phyloP scores from a whole-genome alignment of 129 eudicot genomes.

The Flaveria linearis region DNA sequence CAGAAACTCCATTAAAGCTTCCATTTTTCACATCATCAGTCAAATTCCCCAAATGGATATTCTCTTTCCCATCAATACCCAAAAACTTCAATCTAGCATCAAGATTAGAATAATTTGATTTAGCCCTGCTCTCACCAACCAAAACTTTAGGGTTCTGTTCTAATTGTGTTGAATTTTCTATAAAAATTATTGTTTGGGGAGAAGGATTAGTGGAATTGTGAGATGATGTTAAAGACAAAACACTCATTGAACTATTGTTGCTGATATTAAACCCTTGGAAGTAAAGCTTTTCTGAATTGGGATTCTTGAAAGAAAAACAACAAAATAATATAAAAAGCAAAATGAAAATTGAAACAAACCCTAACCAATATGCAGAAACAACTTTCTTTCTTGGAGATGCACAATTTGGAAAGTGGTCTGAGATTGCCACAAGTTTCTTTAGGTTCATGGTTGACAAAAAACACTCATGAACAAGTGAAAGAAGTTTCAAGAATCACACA shows the following conservation, averaged over 20 bases:
- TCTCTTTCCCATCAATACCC: too few relatives aligned
- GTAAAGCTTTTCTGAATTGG: constrained; percentile 41
- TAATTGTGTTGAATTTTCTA: constrained; percentile 36
- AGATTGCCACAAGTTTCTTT: constrained; percentile 45
- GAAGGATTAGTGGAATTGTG: constrained; percentile 9
- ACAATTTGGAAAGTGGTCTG: constrained; percentile 51
- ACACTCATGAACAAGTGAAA: constrained; percentile 22
- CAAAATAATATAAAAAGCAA: constrained; percentile 43
- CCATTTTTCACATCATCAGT: constrained; percentile 30
- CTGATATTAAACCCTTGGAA: constrained; percentile 47
- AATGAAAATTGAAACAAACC: constrained; percentile 44
- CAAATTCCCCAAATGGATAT: constrained; percentile 27
- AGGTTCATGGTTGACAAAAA: constrained; percentile 32
- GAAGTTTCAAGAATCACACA: constrained; percentile 25
- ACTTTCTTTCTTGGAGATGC: constrained; percentile 56
- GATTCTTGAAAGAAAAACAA: constrained; percentile 47
- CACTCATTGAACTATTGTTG: constrained; percentile 31
- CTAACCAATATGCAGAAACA: constrained; percentile 64
- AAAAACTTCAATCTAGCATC: constrained; percentile 26
- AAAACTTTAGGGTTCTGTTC: constrained; percentile 30
- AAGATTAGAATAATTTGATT: constrained; percentile 34
- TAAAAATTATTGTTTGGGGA: constrained; percentile 8
- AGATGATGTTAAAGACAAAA: constrained; percentile 12
- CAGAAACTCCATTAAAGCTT: constrained; percentile 26
- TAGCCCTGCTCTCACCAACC: constrained; percentile 25